phyloP scores from a whole-genome alignment of 768 basidiomycete species.

The Suillus brevipes region DNA sequence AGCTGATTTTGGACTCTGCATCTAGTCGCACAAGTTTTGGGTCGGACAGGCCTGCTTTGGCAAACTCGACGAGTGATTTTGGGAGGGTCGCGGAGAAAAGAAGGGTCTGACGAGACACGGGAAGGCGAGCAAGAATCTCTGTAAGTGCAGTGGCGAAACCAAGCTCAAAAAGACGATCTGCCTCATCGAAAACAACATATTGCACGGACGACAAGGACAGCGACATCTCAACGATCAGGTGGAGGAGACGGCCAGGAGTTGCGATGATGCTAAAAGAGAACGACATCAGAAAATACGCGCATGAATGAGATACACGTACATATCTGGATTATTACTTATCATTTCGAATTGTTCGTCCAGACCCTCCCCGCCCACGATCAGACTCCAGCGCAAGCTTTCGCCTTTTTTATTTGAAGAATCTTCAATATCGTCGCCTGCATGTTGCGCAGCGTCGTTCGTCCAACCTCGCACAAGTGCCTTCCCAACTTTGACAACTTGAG shows the following conservation, averaged over 20 bases:
- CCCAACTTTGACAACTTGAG: constrained; percentile 92
- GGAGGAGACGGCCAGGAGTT: constrained; percentile 96
- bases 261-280: constrained; percentile 77
- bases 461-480: constrained; percentile 91
- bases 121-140: constrained; percentile 90
- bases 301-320: constrained; percentile 57
- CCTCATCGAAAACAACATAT: constrained; percentile 96
- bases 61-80: constrained; percentile 94
- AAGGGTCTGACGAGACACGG: constrained; percentile 83
- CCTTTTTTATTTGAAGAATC: constrained; percentile 48
- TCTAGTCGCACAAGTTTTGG: constrained; percentile 97
- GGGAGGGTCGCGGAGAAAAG: constrained; percentile 97
- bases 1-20: constrained; percentile 92
- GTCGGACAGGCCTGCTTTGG: constrained; percentile 92
- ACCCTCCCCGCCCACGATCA: constrained; percentile 94
- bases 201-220: constrained; percentile 84
- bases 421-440: constrained; percentile 66
- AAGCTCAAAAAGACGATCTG: constrained; percentile 98
- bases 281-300: constrained; percentile 11
- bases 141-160: constrained; percentile 91
- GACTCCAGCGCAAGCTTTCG: constrained; percentile 80
- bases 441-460: constrained; percentile 57
- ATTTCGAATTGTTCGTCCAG: constrained; percentile 96
- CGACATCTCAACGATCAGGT: constrained; percentile 96
- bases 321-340: constrained; percentile 91